Base-by-base conservation (phyloP, 495 filamentous ascomycete genomes). In the Monascus purpureus region DNA sequence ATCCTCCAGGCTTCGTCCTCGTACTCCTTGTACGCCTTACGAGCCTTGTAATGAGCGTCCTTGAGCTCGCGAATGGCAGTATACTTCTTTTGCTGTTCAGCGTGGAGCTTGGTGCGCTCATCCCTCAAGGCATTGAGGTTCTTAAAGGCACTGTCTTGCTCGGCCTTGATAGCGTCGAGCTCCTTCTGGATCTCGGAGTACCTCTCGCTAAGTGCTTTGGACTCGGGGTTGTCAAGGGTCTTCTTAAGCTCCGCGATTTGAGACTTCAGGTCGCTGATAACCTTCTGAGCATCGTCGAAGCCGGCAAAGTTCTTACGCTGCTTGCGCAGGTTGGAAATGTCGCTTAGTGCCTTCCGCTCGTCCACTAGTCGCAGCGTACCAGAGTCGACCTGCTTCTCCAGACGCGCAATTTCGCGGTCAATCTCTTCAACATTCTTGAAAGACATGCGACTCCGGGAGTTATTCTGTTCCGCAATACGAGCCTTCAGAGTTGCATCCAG, bases 341-440 rank as follows among this genome's bases (percentile, higher is more conserved):
- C 84, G 13, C 68, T 55, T 1, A 96, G 65, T 4, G 85, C 81
- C 68, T 93, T 95, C 69, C 82, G 88, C 72, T 96, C 92, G 38
- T 96, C 90, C 3, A 95, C 92, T 34, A 99, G 55, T 46, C 83
- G 90, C 77, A 96, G 80, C 40, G 68, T 80, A 28, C 87, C 84
- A 29, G 73, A 68, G 52, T 90, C 80, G 36, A 95, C 85, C 35
- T 82, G 69, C 55, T 75, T 75, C 34, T 94, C 83, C 28, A 94
- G 73, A 11, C 63, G 65, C 18, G 72, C 63, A 41, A 99, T 87
- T 52, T 84, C 73, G 13, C 63, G 65, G 52, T 96, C 85, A 30
- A 96, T 59, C 25, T 96, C 90, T 22, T 88, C 87, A 31, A 80
- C 72, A 38, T 60, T 81, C 71, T 85, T 93, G 71, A 78, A 96